Evolutionary conservation across 192 early-diverging fungal genomes (phyloP), one percentile per base, ranked within the genome.

Genomic region (Chytriomyces hyalinus): DNA sequence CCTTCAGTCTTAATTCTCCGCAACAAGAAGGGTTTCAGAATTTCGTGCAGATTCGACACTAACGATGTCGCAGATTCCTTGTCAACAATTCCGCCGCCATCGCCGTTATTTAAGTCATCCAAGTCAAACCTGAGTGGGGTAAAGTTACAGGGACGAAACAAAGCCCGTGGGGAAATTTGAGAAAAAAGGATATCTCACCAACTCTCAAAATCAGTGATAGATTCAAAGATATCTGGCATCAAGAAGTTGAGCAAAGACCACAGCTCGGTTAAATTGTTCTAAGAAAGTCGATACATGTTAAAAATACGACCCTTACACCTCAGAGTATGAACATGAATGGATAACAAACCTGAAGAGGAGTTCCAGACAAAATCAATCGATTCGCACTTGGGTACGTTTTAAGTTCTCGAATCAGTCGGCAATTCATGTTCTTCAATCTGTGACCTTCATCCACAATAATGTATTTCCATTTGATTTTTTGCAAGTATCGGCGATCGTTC

Each of bases 361-460:
- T 98, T 59, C 97, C 97, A 4, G 94, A 96, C 51, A 99, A 84
- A 6, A 99, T 82, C 51, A 97, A 81, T 7, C 96, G 85, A 80
- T 96, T 97, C n/a, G 92, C 91, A 65, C 90, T 90, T 51, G 91
- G 86, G 84, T 94, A 94, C 0, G 83, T 81, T 73, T 96, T 97
- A 44, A 99, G 85, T 61, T 97, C 96, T 6, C 87, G 85, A 50
- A 97, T 89, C 59, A 97, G 83, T 76, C 91, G 92, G 84, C 95
- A 96, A 74, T 97, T 92, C 82, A 95, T 84, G 85, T 99, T 99
- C 79, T 99, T 99, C 85, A 99, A 87, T 53, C 96, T 91, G 81
- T 99, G 97, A 6, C 94, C 97, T 85, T 99, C 96, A 72, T 99
- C 97, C 44, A 98, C 89, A 45, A 99, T 90, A 46, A 98, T 90